These are phyloP conservation scores for Adenanthera pavonina DNA, from an alignment of 306 rosid species.

Conservation along the genomic window DNA sequence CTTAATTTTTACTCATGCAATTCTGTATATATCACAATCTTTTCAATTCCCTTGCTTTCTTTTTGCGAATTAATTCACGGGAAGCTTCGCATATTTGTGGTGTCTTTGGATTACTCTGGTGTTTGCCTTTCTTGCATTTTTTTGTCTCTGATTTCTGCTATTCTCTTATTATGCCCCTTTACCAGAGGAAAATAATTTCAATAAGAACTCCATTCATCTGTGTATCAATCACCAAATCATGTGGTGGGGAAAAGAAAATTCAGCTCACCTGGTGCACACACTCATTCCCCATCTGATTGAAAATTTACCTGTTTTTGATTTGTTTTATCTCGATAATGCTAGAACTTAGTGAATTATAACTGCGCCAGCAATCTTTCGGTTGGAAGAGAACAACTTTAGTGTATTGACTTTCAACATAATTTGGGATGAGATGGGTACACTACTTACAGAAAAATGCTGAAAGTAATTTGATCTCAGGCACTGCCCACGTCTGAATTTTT, in stretches of 20 bases:
- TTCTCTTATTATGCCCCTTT: background rate
- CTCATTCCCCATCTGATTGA: background rate
- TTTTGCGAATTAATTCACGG: background rate
- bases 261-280: background rate
- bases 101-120: background rate
- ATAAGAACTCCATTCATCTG: background rate
- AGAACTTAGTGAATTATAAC: background rate
- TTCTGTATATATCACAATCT: background rate
- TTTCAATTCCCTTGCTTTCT: background rate
- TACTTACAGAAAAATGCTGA: background rate
- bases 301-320: background rate
- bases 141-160: background rate
- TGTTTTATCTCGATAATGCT: background rate
- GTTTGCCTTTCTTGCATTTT: background rate
- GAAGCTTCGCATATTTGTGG: background rate
- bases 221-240: background rate
- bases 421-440: background rate
- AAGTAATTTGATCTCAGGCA: background rate
- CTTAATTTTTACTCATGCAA: background rate
- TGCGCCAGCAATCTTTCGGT: background rate
- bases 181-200: background rate
- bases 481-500: background rate
- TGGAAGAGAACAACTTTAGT: background rate
- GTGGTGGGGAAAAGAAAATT: background rate
- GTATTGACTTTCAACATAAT: background rate